Percentiles rank a stretch among this genome's conserved stretches.
phyloP scores from a whole-genome alignment of 768 basidiomycete species.

The Kwoniella mangroviensis region DNA sequence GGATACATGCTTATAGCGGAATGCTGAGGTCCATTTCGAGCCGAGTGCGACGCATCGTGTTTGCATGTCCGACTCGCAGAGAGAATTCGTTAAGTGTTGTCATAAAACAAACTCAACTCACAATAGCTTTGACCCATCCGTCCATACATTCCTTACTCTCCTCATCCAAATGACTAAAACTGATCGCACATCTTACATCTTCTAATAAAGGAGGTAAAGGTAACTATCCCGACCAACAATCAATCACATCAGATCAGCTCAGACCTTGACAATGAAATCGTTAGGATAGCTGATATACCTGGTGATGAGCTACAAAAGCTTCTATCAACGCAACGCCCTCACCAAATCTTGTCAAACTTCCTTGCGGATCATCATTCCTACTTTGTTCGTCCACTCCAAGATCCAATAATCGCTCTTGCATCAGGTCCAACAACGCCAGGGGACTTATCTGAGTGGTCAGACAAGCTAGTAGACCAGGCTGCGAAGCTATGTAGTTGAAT shows the following conservation, averaged over 20 bases:
- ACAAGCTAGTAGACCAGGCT: conserved; percentile 29
- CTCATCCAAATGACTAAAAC: conserved; percentile 26
- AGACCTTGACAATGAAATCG: background rate
- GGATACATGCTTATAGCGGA: no score
- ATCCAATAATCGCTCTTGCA: conserved; percentile 29
- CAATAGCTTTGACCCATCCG: conserved; percentile 56
- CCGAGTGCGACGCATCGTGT: background rate
- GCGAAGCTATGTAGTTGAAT: conserved; percentile 33
- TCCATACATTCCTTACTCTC: conserved; percentile 37
- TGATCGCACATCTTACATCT: conserved; percentile 31
- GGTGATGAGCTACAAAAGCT: conserved; percentile 30
- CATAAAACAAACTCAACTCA: conserved; percentile 21
- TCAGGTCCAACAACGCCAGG: conserved; percentile 15
- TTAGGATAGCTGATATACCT: conserved; percentile 22
- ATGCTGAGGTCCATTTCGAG: background rate
- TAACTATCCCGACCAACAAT: conserved; percentile 17
- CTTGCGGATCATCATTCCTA: conserved; percentile 54
- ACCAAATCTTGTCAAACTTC: conserved; percentile 49
- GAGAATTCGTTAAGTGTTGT: background rate
- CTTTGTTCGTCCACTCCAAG: conserved; percentile 24
- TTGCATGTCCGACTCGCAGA: no score
- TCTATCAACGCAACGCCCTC: conserved; percentile 47
- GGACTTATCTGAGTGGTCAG: conserved; percentile 24
- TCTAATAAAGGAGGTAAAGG: conserved; percentile 34
- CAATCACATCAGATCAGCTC: conserved; percentile 7